Evolutionary conservation across 257 asterid species (phyloP).

Genomic region (Nyctanthes arbortristis): DNA sequence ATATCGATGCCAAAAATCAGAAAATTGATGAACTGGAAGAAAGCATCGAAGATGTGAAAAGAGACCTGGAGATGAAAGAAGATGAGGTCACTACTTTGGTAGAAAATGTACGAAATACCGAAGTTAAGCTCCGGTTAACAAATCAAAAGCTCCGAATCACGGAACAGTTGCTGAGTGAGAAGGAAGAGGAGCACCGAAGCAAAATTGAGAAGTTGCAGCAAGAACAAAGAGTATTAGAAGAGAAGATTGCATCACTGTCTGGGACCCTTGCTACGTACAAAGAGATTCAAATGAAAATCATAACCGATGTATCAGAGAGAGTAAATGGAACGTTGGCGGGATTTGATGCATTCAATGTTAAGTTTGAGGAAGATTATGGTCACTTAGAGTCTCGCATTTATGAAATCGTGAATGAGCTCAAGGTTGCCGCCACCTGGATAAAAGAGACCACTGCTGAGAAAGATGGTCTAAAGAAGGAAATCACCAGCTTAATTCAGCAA

Average conservation of each 20-base stretch:
- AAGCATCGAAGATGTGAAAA: constrained; percentile 56
- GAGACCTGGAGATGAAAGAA: constrained; percentile 80
- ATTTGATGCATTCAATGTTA: constrained; percentile 64
- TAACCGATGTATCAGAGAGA: constrained; percentile 44
- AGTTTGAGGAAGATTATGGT: constrained; percentile 92
- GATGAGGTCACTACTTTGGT: constrained; percentile 62
- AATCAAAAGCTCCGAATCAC: constrained; percentile 84
- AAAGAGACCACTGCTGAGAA: constrained; percentile 49
- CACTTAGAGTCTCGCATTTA: constrained; percentile 83
- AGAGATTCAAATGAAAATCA: constrained; percentile 48
- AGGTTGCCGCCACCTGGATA: constrained; percentile 48
- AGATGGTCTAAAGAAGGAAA: constrained; percentile 45
- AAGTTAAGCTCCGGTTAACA: constrained; percentile 83
- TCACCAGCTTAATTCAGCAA: constrained; percentile 38
- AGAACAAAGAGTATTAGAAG: constrained; percentile 53
- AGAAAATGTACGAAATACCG: constrained; percentile 67
- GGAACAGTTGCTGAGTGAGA: constrained; percentile 69
- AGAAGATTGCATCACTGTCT: constrained; percentile 41
- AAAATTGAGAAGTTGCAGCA: constrained; percentile 71
- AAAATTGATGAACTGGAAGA: constrained; percentile 60
- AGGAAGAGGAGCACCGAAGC: constrained; percentile 54
- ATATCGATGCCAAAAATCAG: constrained; percentile 39
- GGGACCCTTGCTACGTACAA: constrained; percentile 44
- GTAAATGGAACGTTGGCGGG: constrained; percentile 46
- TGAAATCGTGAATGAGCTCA: constrained; percentile 66